Conservation (phyloP, 2,329 filamentous ascomycete species). For the Sclerotinia nivalis region DNA sequence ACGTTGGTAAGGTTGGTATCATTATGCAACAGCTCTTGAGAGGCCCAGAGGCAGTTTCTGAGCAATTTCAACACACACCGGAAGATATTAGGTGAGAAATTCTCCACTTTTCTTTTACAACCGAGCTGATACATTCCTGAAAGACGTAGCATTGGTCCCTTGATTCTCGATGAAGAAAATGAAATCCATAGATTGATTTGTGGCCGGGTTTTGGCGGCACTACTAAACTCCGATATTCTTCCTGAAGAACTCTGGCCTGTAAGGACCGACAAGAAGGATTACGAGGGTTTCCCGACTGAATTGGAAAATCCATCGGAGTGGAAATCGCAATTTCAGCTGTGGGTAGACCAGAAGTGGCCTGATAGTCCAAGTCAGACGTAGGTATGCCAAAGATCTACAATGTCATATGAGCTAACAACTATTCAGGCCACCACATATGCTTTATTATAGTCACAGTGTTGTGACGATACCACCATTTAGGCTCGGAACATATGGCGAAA, state of each 20-base stretch:
- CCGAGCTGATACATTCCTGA: not conserved
- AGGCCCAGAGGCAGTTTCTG: constrained; percentile 27
- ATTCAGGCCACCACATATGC: constrained; percentile 10
- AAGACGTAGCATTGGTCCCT: constrained; percentile 32
- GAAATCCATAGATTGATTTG: constrained; percentile 36
- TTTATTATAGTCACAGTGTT: constrained; percentile 23
- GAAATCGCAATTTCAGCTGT: constrained; percentile 32
- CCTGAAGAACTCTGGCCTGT: constrained; percentile 33
- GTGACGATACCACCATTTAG: constrained; percentile 3
- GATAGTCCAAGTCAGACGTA: constrained; percentile 2
- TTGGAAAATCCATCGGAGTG: constrained; percentile 30
- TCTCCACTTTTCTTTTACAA: constrained; percentile 1
- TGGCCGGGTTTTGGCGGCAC: constrained; percentile 31
- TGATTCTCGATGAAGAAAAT: constrained; percentile 33
- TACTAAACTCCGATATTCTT: constrained; percentile 25
- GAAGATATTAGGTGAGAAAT: constrained; percentile 33
- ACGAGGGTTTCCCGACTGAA: constrained; percentile 32
- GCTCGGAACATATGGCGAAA: constrained; percentile 11
- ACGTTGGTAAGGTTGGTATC: constrained; percentile 32
- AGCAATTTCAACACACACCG: constrained; percentile 27
- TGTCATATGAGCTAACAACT: not conserved
- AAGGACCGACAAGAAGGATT: constrained; percentile 22
- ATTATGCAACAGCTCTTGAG: constrained; percentile 36
- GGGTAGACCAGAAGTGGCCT: constrained; percentile 29
- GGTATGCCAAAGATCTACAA: not conserved